phyloP scores from a whole-genome alignment of 2,329 filamentous ascomycete species.

The Monilinia fructigena region DNA sequence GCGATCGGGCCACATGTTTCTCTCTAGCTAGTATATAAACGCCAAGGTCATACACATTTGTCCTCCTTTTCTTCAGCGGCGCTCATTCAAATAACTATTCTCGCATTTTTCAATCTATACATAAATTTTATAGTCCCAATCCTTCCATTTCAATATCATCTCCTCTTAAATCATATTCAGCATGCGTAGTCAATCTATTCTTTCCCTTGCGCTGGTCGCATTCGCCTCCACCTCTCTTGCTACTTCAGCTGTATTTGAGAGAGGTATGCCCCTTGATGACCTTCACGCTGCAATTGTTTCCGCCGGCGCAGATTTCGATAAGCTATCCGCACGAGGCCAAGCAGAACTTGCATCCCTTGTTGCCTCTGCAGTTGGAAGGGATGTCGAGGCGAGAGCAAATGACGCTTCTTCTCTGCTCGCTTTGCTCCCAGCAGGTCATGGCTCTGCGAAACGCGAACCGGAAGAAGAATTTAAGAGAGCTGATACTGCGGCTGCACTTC shows the following conservation, averaged over 20 bases:
- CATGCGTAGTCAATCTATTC: conserved; percentile 19
- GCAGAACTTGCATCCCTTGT: too few relatives aligned
- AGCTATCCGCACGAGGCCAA: too few relatives aligned
- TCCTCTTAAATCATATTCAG: conserved; percentile 3
- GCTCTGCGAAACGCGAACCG: too few relatives aligned
- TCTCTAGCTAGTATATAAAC: too few relatives aligned
- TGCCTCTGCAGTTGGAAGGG: too few relatives aligned
- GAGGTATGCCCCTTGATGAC: conserved; percentile 15
- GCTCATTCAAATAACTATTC: conserved; percentile 3
- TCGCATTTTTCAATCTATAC: neutral
- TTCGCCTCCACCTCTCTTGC: conserved; percentile 17
- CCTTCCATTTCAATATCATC: neutral
- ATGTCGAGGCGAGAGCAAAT: too few relatives aligned
- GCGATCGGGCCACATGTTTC: too few relatives aligned
- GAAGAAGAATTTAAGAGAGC: too few relatives aligned
- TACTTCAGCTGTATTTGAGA: neutral
- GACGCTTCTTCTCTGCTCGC: too few relatives aligned
- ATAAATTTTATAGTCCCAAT: neutral
- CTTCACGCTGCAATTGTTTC: conserved; percentile 16
- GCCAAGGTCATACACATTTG: too few relatives aligned
- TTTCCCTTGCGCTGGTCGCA: conserved; percentile 23
- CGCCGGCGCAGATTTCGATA: too few relatives aligned
- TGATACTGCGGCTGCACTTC: neutral
- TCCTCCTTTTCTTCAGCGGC: neutral
- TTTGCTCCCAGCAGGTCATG: too few relatives aligned